Evolutionary conservation across 192 early-diverging fungal species (phyloP), one percentile per base, ranked within the genome.

Genomic region (Gryganskiella cystojenkinii): DNA sequence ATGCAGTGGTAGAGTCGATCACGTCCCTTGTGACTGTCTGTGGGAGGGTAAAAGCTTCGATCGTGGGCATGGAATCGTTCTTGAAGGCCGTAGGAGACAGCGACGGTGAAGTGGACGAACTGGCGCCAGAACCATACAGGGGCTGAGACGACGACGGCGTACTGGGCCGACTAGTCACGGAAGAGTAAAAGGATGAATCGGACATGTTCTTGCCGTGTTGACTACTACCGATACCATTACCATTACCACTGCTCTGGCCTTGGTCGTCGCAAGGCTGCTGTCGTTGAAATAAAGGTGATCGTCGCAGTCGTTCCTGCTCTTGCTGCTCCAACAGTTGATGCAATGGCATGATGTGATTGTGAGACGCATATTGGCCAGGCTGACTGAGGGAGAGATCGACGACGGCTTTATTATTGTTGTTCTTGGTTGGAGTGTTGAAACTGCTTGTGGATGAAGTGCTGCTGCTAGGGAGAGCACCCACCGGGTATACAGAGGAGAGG

Each of bases 311-410:
- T 49, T 64, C 61, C 37, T 65, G 71, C 30, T 78, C 74, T 35
- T 69, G 47, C 17, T 68, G 30, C 19, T 63, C 56, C 9, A 78
- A 20, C 33, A 78, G 31, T 49, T 60, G 17, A 8, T 78, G 43
- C 22, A 78, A 33, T 14, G 74, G 74, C 61, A 69, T 37, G 20
- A 78, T 78, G 20, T 69, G 74, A 27, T 78, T 69, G 31, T 78
- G 74, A 25, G 74, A 69, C n/a, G 74, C 74, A 30, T 78, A 78
- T 28, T 64, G 67, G 15, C 74, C 74, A 15, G 74, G 74, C 27
- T 56, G 65, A 19, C 60, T 56, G 37, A 69, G 34, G 46, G 60
- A 64, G 24, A 46, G 67, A 59, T 69, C 74, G 65, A 28, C 34
- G 65, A 2, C 3, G 53, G 19, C 43, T 15, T 28, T 35, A 27